phyloP scores from a whole-genome alignment of 441 rosid genomes.

The Gossypium gossypioides region DNA sequence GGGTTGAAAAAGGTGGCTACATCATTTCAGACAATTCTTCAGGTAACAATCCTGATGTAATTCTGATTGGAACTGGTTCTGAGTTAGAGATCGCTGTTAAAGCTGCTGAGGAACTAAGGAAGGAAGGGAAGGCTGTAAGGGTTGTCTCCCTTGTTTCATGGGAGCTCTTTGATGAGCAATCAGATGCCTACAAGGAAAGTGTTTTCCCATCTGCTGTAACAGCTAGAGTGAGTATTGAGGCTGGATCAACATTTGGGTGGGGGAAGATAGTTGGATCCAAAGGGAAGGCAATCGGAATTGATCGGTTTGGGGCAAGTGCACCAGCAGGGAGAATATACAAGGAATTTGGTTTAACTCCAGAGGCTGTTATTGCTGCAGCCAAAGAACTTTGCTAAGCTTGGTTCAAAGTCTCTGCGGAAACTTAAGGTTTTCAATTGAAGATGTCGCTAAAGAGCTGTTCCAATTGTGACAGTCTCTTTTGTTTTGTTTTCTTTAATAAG shows the following conservation, averaged over 20 bases:
- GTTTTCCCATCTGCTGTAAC: slow-evolving; percentile 62
- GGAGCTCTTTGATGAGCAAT: slow-evolving; percentile 74
- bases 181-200: slow-evolving; percentile 71
- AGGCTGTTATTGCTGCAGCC: slow-evolving; percentile 70
- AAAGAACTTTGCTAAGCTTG: slow-evolving; percentile 36
- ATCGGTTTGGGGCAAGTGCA: slow-evolving; percentile 79
- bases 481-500: slow-evolving; percentile 26
- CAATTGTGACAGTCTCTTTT: slow-evolving; percentile 13
- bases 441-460: slow-evolving; percentile 18
- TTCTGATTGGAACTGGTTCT: slow-evolving; percentile 78
- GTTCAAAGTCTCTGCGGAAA: neutral
- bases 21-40: slow-evolving; percentile 64
- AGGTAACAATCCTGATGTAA: slow-evolving; percentile 68
- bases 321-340: slow-evolving; percentile 72
- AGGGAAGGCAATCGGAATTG: slow-evolving; percentile 75
- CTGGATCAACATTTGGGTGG: slow-evolving; percentile 89
- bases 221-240: slow-evolving; percentile 77
- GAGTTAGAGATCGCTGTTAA: slow-evolving; percentile 69
- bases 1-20: slow-evolving; percentile 78
- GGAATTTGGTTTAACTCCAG: slow-evolving; percentile 61
- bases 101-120: slow-evolving; percentile 66
- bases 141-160: slow-evolving; percentile 76
- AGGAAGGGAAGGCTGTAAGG: slow-evolving; percentile 70
- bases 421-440: slow-evolving; percentile 16
- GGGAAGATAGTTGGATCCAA: slow-evolving; percentile 52